Conservation (phyloP, 2,329 filamentous ascomycete genomes). For the Orbilia ellipsospora region DNA sequence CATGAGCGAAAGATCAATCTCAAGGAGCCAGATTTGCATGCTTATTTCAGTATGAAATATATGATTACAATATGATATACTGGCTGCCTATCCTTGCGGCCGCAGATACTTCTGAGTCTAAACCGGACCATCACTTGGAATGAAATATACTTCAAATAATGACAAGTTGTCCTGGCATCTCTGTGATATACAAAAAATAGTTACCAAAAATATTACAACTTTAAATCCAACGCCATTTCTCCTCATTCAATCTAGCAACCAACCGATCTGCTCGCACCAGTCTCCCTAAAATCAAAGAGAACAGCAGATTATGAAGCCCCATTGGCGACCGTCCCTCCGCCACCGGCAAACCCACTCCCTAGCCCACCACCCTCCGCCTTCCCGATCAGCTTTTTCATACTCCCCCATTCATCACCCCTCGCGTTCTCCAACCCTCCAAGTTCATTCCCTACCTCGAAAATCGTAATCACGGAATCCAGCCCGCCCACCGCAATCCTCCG, state of each 20-base stretch:
- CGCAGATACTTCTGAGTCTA: too few relatives aligned
- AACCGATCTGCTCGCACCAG: background rate
- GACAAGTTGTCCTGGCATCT: too few relatives aligned
- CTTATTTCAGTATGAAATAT: background rate
- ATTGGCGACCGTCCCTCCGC: conserved; percentile 1
- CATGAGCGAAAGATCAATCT: background rate
- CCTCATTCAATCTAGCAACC: background rate
- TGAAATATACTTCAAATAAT: too few relatives aligned
- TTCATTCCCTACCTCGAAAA: conserved; percentile 89
- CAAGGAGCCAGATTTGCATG: background rate
- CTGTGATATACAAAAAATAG: background rate
- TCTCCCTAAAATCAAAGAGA: background rate
- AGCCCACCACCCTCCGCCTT: conserved; percentile 71
- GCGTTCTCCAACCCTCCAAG: conserved; percentile 85
- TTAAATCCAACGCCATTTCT: conserved; percentile 27
- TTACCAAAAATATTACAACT: conserved; percentile 8
- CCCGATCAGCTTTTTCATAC: conserved; percentile 85
- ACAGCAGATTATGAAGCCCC: conserved; percentile 5
- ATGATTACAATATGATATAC: background rate
- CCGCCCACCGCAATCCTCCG: conserved; percentile 88
- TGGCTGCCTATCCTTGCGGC: too few relatives aligned
- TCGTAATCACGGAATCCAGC: conserved; percentile 86
- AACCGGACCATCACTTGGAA: too few relatives aligned
- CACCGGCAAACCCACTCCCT: too few relatives aligned
- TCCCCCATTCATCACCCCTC: conserved; percentile 89